A percentile compares a stretch with the other conserved stretches of the same genome.
Conservation (phyloP, 345 rosid species). For the Turritis glabra region DNA sequence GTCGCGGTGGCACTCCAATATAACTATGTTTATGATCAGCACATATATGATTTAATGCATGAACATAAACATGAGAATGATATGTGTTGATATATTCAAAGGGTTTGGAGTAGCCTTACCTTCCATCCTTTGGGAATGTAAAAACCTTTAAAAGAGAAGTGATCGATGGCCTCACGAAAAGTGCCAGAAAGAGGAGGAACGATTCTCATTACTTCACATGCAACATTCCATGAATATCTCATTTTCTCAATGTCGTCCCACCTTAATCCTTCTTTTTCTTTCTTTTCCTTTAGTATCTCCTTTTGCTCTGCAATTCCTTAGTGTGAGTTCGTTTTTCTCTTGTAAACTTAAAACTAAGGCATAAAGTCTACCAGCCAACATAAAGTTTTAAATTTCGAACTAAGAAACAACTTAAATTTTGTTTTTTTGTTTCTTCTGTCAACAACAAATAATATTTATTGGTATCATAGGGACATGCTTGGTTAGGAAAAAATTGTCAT, state of each 20-base stretch:
- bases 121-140: conserved; percentile 58
- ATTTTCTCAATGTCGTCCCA: conserved; percentile 54
- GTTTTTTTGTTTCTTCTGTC: no score
- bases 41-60: neutral
- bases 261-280: conserved; percentile 36
- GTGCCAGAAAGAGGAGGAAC: conserved; percentile 52
- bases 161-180: conserved; percentile 47
- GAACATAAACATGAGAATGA: no score
- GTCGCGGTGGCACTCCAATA: conserved; percentile 52
- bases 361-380: neutral
- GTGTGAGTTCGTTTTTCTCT: neutral
- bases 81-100: neutral
- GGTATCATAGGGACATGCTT: neutral
- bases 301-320: conserved; percentile 43
- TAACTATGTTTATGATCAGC: conserved; percentile 26
- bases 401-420: no score
- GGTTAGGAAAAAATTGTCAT: neutral
- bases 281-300: conserved; percentile 43
- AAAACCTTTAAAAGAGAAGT: conserved; percentile 44
- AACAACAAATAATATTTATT: no score
- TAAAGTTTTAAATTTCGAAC: neutral
- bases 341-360: neutral
- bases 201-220: conserved; percentile 53
- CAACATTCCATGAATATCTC: conserved; percentile 58
- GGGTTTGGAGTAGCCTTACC: conserved; percentile 10